Evolutionary conservation across 2,329 filamentous ascomycete genomes (phyloP).

Genomic region (Celoporthe dispersa): DNA sequence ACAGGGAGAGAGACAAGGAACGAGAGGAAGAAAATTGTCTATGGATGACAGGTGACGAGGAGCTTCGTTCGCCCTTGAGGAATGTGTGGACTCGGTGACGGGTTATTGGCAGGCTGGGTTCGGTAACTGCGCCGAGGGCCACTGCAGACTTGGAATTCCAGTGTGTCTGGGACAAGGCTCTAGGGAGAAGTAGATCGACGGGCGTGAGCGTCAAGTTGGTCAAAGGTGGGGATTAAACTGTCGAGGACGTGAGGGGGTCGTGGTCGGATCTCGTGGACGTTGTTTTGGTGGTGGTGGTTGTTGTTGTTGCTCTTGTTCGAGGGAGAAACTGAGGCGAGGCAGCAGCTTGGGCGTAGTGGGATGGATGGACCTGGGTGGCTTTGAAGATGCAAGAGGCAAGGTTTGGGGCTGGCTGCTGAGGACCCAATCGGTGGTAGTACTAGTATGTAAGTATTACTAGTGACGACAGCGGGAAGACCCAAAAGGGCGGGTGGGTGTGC

Average conservation of each 20-base stretch:
- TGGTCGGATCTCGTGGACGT: neutral
- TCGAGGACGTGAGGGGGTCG: neutral
- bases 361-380: neutral
- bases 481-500: neutral
- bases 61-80: neutral
- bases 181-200: neutral
- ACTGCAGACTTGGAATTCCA: neutral
- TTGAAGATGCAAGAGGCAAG: slow-evolving; percentile 4
- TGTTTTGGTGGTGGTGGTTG: neutral
- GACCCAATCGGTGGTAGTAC: neutral
- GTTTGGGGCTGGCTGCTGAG: neutral
- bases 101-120: neutral
- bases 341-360: neutral
- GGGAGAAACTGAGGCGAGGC: slow-evolving; percentile 1
- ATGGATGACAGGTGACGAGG: neutral
- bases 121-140: slow-evolving; percentile 5
- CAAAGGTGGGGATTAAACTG: neutral
- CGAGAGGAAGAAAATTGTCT: neutral
- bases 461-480: slow-evolving; percentile 10
- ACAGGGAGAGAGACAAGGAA: neutral
- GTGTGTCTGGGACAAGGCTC: slow-evolving; percentile 1
- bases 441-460: neutral
- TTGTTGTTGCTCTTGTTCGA: neutral
- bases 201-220: neutral
- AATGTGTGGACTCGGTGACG: slow-evolving; percentile 2